Base-by-base conservation (phyloP, 2,329 filamentous ascomycete genomes). In the Fusarium gaditjirri region DNA sequence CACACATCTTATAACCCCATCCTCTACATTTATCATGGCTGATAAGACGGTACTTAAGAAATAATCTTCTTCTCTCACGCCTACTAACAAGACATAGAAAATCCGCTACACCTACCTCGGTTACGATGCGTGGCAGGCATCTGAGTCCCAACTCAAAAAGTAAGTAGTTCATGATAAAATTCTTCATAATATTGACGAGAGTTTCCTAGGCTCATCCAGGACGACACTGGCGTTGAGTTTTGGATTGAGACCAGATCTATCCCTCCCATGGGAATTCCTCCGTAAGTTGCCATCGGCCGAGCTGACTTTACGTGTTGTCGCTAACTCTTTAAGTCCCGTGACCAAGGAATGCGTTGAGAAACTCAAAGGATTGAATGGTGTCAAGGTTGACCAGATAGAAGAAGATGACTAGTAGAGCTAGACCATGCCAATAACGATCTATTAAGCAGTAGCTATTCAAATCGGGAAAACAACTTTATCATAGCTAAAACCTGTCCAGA, bases 241-340 rank as follows among this genome's bases (percentile, higher is more conserved):
- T 59, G 56, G 56, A n/a, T 41, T 14, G 56, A 59, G 19, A 59
- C 56, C 8, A 53, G 35, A 8, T 54, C 56, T 2, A 31, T 53
- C 1, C 56, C 56, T 35, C 56, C 56, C 13, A 53, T 59, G 8
- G 56, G 56, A 9, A 27, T 41, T 2, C 35, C 56, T 8, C 56
- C 56, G 56, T 59, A 21, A 19, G 56, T 53, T 3, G 1, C 8
- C 31, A 13, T 23, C 1, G 5, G 8, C 11, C 2, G 3, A 19
- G 11, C 19, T 27, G 3, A 4, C 4, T 23, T 41, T 23, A 0
- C 2, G 2, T 10, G 3, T 2, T n/a, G 5, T 9, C 19, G 9
- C 27, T 59, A 6, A 53, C 13, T 12, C 4, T 6, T 3, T 10
- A 31, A 59, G 56, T 3, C 56, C 44, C 2, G 35, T 59, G 14